A percentile compares a stretch with the other conserved stretches of the same genome.
phyloP scores from a whole-genome alignment of 208 protist genomes.

The Phytomonas francai region DNA sequence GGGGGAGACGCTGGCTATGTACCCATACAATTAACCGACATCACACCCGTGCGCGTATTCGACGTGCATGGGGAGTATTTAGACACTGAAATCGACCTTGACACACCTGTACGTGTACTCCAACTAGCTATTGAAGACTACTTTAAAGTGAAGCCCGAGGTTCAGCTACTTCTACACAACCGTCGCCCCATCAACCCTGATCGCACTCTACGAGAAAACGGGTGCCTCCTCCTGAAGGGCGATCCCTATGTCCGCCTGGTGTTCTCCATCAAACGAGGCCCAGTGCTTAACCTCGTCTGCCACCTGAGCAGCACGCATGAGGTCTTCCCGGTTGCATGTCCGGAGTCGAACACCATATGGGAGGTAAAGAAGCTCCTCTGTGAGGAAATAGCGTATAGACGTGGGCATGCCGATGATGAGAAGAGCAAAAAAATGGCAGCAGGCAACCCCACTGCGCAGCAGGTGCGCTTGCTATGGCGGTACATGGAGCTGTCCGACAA shows the following conservation, averaged over 20 bases:
- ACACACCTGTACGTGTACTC: constrained; percentile 55
- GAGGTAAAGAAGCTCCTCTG: constrained; percentile 66
- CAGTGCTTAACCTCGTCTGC: constrained; percentile 63
- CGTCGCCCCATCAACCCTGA: constrained; percentile 54
- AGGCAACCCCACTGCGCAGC: constrained; percentile 29
- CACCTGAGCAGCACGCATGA: constrained; percentile 23
- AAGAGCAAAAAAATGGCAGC: constrained; percentile 6
- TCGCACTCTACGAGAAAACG: constrained; percentile 55
- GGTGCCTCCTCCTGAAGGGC: constrained; percentile 80
- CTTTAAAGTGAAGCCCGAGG: constrained; percentile 70
- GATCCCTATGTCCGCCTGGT: constrained; percentile 77
- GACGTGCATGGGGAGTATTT: constrained; percentile 71
- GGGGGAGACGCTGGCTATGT: constrained; percentile 24
- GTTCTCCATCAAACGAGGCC: constrained; percentile 52
- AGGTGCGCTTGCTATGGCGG: constrained; percentile 69
- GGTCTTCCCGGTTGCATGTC: constrained; percentile 40
- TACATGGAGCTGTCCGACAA: constrained; percentile 85
- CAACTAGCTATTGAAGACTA: constrained; percentile 79
- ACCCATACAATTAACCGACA: constrained; percentile 49
- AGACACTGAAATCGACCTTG: constrained; percentile 73
- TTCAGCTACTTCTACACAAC: constrained; percentile 78
- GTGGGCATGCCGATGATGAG: constrained; percentile 1
- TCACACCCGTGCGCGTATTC: constrained; percentile 68
- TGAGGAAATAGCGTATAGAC: constrained; percentile 24
- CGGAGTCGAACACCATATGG: constrained; percentile 53